Evolutionary conservation across 257 asterid genomes (phyloP).

Genomic region (Capsicum chinense): DNA sequence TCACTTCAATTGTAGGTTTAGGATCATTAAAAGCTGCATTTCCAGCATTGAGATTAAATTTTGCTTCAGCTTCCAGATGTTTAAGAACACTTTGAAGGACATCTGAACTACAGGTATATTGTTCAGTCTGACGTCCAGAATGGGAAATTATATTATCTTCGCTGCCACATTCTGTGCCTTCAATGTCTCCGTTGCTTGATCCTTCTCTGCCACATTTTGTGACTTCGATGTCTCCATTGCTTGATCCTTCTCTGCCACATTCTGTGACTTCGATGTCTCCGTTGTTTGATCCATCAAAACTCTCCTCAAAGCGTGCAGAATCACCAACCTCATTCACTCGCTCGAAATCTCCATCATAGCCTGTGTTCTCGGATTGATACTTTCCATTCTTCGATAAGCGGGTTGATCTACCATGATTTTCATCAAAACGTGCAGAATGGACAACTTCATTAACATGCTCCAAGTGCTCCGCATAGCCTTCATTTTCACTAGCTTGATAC

Average conservation of each 20-base stretch:
- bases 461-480: conserved; percentile 9
- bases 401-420: not conserved
- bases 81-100: conserved; percentile 32
- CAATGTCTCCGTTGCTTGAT: conserved; percentile 36
- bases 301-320: conserved; percentile 42
- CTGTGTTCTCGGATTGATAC: conserved; percentile 41
- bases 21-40: conserved; percentile 25
- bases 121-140: conserved; percentile 37
- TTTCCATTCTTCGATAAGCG: not conserved
- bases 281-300: conserved; percentile 35
- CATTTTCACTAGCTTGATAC: conserved; percentile 14
- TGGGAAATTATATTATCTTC: conserved; percentile 28
- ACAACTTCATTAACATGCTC: not conserved
- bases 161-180: conserved; percentile 24
- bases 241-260: conserved; percentile 30
- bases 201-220: conserved; percentile 25
- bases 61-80: conserved; percentile 35
- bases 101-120: conserved; percentile 18
- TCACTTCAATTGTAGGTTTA: conserved; percentile 34
- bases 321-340: conserved; percentile 31
- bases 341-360: conserved; percentile 43
- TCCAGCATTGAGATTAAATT: conserved; percentile 30
- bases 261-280: conserved; percentile 34
- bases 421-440: not conserved
- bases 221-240: conserved; percentile 34